Evolutionary conservation across 768 basidiomycete species (phyloP).

Genomic region (Phaeotremella fagi): DNA sequence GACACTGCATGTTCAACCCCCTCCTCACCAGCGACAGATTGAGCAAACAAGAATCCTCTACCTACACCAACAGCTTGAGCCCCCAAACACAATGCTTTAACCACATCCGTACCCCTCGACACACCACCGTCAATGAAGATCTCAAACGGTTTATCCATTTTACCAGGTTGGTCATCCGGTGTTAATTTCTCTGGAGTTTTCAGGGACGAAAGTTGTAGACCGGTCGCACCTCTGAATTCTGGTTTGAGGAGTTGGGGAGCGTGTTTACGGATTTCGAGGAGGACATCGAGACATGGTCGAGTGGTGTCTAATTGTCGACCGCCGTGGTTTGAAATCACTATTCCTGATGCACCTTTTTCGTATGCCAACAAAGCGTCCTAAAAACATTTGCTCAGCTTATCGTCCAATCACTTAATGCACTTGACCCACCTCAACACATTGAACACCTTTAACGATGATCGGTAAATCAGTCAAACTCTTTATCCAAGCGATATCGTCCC

Average conservation of each 20-base stretch:
- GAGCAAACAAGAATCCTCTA: conserved; percentile 39
- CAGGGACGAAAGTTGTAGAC: conserved; percentile 9
- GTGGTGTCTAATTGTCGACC: conserved; percentile 53
- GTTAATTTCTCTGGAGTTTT: conserved; percentile 9
- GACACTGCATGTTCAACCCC: conserved; percentile 40
- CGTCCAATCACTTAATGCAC: not conserved
- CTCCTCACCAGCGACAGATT: conserved; percentile 37
- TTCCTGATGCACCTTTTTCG: conserved; percentile 78
- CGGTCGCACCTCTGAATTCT: conserved; percentile 30
- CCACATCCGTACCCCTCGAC: conserved; percentile 37
- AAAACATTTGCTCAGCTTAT: not conserved
- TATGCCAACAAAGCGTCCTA: conserved; percentile 79
- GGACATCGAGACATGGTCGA: conserved; percentile 28
- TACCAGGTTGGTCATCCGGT: conserved; percentile 6
- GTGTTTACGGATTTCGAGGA: conserved; percentile 40
- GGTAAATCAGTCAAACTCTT: conserved; percentile 51
- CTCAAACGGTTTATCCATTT: conserved; percentile 16
- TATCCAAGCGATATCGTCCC: conserved; percentile 52
- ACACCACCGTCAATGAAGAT: conserved; percentile 39
- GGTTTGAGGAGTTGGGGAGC: conserved; percentile 31
- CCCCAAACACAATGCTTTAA: conserved; percentile 46
- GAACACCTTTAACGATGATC: conserved; percentile 54
- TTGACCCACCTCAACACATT: conserved; percentile 37
- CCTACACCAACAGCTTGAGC: conserved; percentile 46
- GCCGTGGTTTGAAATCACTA: conserved; percentile 59